These are phyloP conservation scores for Glaciozyma antarctica DNA, from an alignment of 768 basidiomycete species.

Conservation along the genomic window DNA sequence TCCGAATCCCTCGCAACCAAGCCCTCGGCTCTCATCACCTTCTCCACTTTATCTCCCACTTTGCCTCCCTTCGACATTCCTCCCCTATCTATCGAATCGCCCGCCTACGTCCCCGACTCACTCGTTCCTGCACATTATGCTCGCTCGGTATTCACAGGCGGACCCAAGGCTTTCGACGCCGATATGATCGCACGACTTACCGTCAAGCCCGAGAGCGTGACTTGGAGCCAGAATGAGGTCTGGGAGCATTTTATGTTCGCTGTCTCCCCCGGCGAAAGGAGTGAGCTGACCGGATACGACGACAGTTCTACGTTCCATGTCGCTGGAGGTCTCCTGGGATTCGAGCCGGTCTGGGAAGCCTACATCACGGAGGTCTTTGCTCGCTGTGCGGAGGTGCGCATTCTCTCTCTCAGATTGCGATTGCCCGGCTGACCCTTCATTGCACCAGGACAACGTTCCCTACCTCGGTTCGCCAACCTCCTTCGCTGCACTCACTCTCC, in stretches of 20 bases:
- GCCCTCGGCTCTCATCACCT: not conserved
- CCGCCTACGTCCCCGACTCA: not conserved
- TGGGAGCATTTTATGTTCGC: not conserved
- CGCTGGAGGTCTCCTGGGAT: not conserved
- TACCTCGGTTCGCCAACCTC: not conserved
- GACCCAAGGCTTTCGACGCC: not conserved
- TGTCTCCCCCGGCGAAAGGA: not conserved
- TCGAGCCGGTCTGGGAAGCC: not conserved
- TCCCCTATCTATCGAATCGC: not conserved
- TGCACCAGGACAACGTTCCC: not conserved
- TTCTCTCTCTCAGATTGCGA: too few relatives aligned
- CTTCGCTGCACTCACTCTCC: not conserved
- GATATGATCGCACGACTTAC: not conserved
- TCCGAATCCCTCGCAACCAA: not conserved
- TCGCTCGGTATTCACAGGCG: not conserved
- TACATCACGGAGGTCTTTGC: not conserved
- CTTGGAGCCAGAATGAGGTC: not conserved
- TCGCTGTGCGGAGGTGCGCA: not conserved
- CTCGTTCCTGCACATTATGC: not conserved
- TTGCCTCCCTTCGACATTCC: not conserved
- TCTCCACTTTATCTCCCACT: not conserved
- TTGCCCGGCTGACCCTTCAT: not conserved
- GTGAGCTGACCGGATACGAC: not conserved
- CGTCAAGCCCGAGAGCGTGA: not conserved
- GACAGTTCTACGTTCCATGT: not conserved